Evolutionary conservation across 306 rosid species (phyloP).

Genomic region (Trichosanthes cucumerina): DNA sequence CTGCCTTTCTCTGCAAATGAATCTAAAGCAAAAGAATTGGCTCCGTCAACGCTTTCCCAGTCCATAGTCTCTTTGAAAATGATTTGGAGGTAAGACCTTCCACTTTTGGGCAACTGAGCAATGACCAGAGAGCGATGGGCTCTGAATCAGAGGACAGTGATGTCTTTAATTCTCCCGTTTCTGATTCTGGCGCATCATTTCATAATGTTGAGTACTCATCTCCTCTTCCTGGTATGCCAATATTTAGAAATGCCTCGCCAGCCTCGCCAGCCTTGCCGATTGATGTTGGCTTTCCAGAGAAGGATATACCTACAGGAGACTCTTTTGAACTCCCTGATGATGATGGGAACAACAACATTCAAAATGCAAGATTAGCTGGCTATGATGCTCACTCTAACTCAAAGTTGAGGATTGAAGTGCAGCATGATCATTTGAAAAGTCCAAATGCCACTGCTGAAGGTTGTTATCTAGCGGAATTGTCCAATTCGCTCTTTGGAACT

Average conservation of each 20-base stretch:
- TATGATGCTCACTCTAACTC: conserved; percentile 16
- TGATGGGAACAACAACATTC: conserved; percentile 12
- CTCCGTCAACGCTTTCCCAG: conserved; percentile 30
- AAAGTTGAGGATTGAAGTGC: conserved; percentile 21
- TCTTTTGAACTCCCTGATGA: conserved; percentile 25
- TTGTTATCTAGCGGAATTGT: conserved; percentile 62
- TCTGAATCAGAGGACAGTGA: conserved; percentile 42
- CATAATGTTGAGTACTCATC: conserved; percentile 44
- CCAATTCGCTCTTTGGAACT: conserved; percentile 69
- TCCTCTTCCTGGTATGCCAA: conserved; percentile 51
- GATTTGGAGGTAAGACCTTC: conserved; percentile 29
- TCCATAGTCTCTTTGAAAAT: conserved; percentile 33
- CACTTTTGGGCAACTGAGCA: conserved; percentile 35
- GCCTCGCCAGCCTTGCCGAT: conserved; percentile 26
- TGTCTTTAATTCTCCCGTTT: conserved; percentile 46
- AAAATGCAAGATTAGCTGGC: conserved; percentile 20
- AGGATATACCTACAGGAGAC: conserved; percentile 16
- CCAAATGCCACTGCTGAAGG: conserved; percentile 36
- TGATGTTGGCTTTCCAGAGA: conserved; percentile 22
- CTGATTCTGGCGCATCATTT: conserved; percentile 53
- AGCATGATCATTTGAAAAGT: conserved; percentile 32
- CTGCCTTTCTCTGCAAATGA: conserved; percentile 27
- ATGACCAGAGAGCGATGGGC: conserved; percentile 40
- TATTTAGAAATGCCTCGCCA: conserved; percentile 46
- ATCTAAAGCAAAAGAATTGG: conserved; percentile 29